Percentiles rank a stretch among this genome's conserved stretches.
phyloP scores from a whole-genome alignment of 805 yeast species.

The Pichia kluyveri region DNA sequence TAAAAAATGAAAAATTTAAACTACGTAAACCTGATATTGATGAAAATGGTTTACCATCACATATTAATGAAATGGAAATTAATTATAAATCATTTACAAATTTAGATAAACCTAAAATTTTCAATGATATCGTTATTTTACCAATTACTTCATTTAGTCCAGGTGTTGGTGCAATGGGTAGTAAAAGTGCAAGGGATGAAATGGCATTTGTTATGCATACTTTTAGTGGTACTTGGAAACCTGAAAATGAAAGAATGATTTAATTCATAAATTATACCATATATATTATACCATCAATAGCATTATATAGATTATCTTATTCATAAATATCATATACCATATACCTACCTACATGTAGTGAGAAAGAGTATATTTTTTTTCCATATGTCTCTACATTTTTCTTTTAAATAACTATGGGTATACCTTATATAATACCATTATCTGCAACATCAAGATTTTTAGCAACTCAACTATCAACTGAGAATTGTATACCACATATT shows the following conservation, averaged over 20 bases:
- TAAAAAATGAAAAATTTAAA: slow-evolving; percentile 13
- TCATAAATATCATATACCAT: too few species aligned
- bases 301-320: neutral
- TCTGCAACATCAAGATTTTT: slow-evolving; percentile 4
- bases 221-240: slow-evolving; percentile 63
- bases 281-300: neutral
- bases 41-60: slow-evolving; percentile 16
- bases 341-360: too few species aligned
- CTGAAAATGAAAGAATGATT: slow-evolving; percentile 16
- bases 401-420: neutral
- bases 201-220: slow-evolving; percentile 54
- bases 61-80: slow-evolving; percentile 25
- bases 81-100: slow-evolving; percentile 61
- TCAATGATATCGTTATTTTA: slow-evolving; percentile 62
- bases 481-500: slow-evolving; percentile 1
- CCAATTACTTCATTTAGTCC: slow-evolving; percentile 68
- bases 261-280: too few species aligned
- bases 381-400: too few species aligned
- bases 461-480: slow-evolving; percentile 5
- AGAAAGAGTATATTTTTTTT: too few species aligned
- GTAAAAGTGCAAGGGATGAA: slow-evolving; percentile 32
- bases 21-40: slow-evolving; percentile 16
- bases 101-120: slow-evolving; percentile 40
- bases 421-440: slow-evolving; percentile 3
- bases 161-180: slow-evolving; percentile 64